These are phyloP conservation scores for Huntiella bhutanensis DNA, from an alignment of 2,329 filamentous ascomycete species.

Conservation along the genomic window DNA sequence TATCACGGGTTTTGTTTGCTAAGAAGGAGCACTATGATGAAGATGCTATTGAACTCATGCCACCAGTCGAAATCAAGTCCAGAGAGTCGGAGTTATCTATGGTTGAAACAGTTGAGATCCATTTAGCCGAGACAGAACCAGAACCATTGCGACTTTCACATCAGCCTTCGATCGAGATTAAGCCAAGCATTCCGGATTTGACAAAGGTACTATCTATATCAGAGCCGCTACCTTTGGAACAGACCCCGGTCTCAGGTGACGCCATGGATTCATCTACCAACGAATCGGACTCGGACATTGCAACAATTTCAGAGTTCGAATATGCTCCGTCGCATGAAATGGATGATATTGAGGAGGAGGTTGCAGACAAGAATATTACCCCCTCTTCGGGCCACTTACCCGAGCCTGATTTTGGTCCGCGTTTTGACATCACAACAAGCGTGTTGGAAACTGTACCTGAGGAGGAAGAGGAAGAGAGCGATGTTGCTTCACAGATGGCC, in stretches of 20 bases:
- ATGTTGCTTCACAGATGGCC: not conserved
- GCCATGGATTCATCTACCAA: too few relatives aligned
- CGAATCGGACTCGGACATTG: not conserved
- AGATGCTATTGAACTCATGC: conserved; percentile 1
- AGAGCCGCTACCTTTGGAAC: not conserved
- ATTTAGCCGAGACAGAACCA: not conserved
- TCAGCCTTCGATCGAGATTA: not conserved
- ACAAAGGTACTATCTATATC: not conserved
- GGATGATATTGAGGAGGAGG: conserved; percentile 1
- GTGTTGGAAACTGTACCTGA: conserved; percentile 7
- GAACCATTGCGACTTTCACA: not conserved
- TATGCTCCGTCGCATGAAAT: conserved; percentile 7
- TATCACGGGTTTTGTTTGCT: conserved; percentile 5
- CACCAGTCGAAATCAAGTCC: not conserved
- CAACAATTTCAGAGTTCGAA: conserved; percentile 3
- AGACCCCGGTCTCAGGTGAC: not conserved
- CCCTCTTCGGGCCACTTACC: not conserved
- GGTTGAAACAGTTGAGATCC: too few relatives aligned
- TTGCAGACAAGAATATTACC: not conserved
- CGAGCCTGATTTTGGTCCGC: conserved; percentile 1
- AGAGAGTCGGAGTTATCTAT: not conserved
- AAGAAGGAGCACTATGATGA: not conserved
- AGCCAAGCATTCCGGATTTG: not conserved
- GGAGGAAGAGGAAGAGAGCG: conserved; percentile 6
- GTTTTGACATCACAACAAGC: not conserved